Evolutionary conservation across 2,329 filamentous ascomycete species (phyloP), one percentile per base, ranked within the genome.

Genomic region (Diaporthe eres): DNA sequence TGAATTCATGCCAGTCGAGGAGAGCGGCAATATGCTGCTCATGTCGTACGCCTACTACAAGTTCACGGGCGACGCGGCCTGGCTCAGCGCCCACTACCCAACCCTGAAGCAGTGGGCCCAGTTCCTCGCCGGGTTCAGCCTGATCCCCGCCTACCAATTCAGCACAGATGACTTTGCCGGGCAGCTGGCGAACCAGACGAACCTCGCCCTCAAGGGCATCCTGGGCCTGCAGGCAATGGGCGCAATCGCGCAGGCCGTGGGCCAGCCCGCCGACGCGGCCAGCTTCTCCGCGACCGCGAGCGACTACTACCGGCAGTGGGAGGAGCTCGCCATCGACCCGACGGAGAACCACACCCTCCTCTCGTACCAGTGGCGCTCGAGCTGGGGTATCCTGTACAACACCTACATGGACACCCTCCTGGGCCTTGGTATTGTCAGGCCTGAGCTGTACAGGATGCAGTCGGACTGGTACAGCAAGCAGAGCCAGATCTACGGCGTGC

Each of bases 161-260:
- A 93, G 90, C 75, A 95, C 93, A 7, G 93, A 95, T 79, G 93
- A 95, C 81, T 95, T 94, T 80, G 93, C 93, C 1, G 93, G 93
- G 47, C 91, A 90, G 87, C 86, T 94, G 37, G 90, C 91, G 17
- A 90, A 94, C 73, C 93, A 94, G 81, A 94, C 92, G 0, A 95
- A 95, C 80, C 86, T 95, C 28, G 94, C 94, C 0, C 85, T 96
- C 70, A 96, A 96, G 81, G 94, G 94, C 28, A 95, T 95, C 77
- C 88, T 96, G 68, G 94, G 94, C 31, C 93, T 96, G 82, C 91
- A 92, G 81, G 94, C 94, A 34, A 95, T 95, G 92, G 91, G 91
- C 78, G 90, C 58, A n/a, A 71, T 76, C 19, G 88, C 93, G 1
- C 86, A 88, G 49, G 82, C 93, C 9, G 85, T 90, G 57, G 91